A percentile compares a stretch with the other conserved stretches of the same genome.
These are phyloP conservation scores for Beauveria scarabaeidicola DNA, from an alignment of 2,329 filamentous ascomycete genomes.

Conservation along the genomic window DNA sequence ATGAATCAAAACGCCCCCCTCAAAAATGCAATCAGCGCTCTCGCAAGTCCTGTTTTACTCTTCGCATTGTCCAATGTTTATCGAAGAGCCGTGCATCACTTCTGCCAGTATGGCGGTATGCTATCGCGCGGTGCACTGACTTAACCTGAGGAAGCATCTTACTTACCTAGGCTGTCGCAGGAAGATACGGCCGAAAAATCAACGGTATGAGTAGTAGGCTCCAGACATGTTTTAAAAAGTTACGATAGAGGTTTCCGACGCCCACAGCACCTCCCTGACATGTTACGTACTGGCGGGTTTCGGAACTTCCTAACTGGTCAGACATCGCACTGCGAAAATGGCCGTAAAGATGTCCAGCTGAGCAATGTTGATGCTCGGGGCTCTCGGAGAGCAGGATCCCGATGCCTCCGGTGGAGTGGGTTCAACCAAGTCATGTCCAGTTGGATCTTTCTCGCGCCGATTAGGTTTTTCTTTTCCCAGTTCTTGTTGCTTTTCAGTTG, in stretches of 20 bases:
- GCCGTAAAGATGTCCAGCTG: background rate
- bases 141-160: background rate
- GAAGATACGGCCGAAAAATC: background rate
- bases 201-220: background rate
- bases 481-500: background rate
- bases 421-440: background rate
- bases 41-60: no score
- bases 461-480: background rate
- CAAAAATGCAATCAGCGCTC: no score
- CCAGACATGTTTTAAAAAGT: background rate
- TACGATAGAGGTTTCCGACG: background rate
- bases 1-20: no score
- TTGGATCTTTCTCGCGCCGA: background rate
- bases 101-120: background rate
- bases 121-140: background rate
- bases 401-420: background rate
- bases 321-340: background rate
- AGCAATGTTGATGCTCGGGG: background rate
- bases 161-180: background rate
- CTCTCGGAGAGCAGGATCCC: background rate
- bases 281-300: constrained; percentile 14
- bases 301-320: constrained; percentile 15
- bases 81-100: background rate
- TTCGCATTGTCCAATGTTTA: background rate
- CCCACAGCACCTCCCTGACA: background rate